These are phyloP conservation scores for Colletotrichum chrysophilum DNA, from an alignment of 2,329 filamentous ascomycete genomes.

Conservation along the genomic window DNA sequence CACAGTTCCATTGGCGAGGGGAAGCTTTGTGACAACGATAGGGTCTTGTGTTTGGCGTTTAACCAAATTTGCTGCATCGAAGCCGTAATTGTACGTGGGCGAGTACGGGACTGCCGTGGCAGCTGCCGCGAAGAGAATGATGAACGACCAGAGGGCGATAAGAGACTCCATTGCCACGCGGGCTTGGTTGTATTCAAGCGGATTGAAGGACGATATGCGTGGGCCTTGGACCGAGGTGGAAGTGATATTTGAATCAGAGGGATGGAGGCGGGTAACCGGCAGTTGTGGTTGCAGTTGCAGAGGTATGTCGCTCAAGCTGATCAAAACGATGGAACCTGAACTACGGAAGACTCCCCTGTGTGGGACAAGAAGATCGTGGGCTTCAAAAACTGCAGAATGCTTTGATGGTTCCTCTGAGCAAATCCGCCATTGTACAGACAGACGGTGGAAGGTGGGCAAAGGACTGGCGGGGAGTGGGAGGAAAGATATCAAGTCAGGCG, in stretches of 20 bases:
- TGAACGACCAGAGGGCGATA: not conserved
- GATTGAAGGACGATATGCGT: not conserved
- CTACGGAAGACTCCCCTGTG: not conserved
- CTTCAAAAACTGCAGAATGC: not conserved
- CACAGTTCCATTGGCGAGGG: conserved; percentile 42
- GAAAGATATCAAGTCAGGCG: not conserved
- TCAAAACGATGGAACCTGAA: not conserved
- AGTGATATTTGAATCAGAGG: not conserved
- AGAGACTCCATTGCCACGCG: not conserved
- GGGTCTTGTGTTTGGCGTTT: conserved; percentile 42
- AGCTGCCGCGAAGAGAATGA: not conserved
- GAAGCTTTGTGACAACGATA: conserved; percentile 50
- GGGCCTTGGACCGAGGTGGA: not conserved
- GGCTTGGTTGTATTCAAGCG: not conserved
- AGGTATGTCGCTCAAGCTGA: not conserved
- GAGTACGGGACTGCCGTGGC: not conserved
- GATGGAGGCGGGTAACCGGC: not conserved
- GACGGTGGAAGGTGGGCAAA: not conserved
- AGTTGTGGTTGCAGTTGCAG: not conserved
- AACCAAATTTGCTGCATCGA: conserved; percentile 42
- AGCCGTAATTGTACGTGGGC: conserved; percentile 55
- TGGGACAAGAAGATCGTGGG: not conserved
- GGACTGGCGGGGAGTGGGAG: not conserved
- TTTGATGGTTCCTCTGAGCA: not conserved
- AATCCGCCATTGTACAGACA: not conserved